Evolutionary conservation across 2,329 filamentous ascomycete species (phyloP).

Genomic region (Cordyceps militaris): DNA sequence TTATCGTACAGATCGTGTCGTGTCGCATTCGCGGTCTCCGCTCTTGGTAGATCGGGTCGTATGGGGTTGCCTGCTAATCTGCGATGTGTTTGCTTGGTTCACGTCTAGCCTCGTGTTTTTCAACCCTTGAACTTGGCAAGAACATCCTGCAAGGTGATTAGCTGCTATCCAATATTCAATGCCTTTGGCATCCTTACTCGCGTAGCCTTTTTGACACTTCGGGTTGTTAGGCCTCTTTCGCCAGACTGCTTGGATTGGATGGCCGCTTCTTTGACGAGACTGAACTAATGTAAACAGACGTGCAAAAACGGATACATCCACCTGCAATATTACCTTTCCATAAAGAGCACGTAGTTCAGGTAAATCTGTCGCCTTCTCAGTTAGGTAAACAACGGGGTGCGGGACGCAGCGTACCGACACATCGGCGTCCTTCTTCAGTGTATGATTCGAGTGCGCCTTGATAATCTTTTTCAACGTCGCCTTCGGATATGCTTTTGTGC

Average conservation of each 20-base stretch:
- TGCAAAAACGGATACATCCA: neutral
- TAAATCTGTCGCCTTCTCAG: conserved; percentile 57
- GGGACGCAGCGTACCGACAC: conserved; percentile 55
- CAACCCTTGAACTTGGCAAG: conserved; percentile 63
- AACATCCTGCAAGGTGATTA: conserved; percentile 42
- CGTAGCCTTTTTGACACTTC: conserved; percentile 70
- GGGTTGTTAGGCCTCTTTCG: conserved; percentile 66
- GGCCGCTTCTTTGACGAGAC: conserved; percentile 70
- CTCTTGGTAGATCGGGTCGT: neutral
- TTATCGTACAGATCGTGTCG: neutral
- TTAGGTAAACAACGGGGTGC: conserved; percentile 15
- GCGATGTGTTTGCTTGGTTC: neutral
- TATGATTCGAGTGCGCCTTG: conserved; percentile 78
- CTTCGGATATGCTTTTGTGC: conserved; percentile 74
- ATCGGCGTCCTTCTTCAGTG: conserved; percentile 77
- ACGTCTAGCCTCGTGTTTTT: conserved; percentile 18
- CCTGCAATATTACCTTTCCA: conserved; percentile 51
- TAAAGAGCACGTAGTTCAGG: conserved; percentile 76
- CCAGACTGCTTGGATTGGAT: conserved; percentile 69
- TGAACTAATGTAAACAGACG: conserved; percentile 26
- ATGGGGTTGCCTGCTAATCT: neutral
- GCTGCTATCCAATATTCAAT: neutral
- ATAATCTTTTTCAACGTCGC: conserved; percentile 81
- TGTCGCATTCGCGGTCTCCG: neutral
- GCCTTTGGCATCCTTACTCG: conserved; percentile 47